Evolutionary conservation across 2,329 filamentous ascomycete species (phyloP).

Genomic region (Fusarium ambrosium): DNA sequence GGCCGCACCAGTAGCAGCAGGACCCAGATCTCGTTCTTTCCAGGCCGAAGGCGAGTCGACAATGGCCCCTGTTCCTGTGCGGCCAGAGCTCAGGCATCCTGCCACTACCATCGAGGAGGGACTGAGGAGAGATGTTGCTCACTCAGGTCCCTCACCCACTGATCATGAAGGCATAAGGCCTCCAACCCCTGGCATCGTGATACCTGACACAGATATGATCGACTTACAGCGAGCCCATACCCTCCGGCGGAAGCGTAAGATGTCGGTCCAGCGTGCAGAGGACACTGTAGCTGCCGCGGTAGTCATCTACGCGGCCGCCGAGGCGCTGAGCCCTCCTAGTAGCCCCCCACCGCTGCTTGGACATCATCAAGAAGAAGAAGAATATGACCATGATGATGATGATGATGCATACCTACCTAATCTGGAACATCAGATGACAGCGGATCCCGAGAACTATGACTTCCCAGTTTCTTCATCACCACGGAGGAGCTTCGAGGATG

Average conservation of each 20-base stretch:
- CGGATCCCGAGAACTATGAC: slow-evolving; percentile 46
- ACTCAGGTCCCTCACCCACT: slow-evolving; percentile 4
- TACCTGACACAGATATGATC: slow-evolving; percentile 58
- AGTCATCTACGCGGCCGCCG: slow-evolving; percentile 66
- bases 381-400: not conserved
- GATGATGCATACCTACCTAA: slow-evolving; percentile 36
- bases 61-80: slow-evolving; percentile 22
- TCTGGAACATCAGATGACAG: slow-evolving; percentile 45
- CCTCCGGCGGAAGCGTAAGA: slow-evolving; percentile 60
- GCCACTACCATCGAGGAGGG: slow-evolving; percentile 25
- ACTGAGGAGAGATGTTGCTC: slow-evolving; percentile 32
- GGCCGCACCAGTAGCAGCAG: not conserved
- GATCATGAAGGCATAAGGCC: slow-evolving; percentile 46
- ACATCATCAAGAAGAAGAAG: slow-evolving; percentile 28
- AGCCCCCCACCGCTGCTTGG: slow-evolving; percentile 48
- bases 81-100: slow-evolving; percentile 34
- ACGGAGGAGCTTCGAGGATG: slow-evolving; percentile 53
- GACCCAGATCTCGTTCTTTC: slow-evolving; percentile 30
- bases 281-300: slow-evolving; percentile 68
- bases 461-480: slow-evolving; percentile 51
- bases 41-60: slow-evolving; percentile 30
- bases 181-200: slow-evolving; percentile 62
- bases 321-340: slow-evolving; percentile 59
- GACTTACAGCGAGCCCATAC: slow-evolving; percentile 58
- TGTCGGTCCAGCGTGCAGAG: slow-evolving; percentile 62